phyloP scores from a whole-genome alignment of 2,329 filamentous ascomycete genomes.

The Hirsutella minnesotensis region DNA sequence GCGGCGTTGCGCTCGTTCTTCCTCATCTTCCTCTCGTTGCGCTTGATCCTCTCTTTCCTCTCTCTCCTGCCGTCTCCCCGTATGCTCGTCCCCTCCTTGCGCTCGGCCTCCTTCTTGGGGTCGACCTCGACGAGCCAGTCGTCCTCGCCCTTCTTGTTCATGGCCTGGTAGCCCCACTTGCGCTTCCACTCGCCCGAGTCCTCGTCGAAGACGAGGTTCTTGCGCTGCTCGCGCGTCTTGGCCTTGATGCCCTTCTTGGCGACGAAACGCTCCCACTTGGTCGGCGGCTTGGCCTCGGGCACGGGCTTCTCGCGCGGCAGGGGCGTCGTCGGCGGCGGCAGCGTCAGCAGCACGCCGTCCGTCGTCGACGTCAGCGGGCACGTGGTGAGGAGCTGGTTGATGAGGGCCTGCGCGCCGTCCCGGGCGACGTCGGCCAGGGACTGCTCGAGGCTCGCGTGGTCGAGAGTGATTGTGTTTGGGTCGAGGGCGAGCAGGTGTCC shows the following conservation, averaged over 20 bases:
- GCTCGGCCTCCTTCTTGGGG: conserved; percentile 54
- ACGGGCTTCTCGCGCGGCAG: conserved; percentile 89
- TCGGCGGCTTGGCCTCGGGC: conserved; percentile 68
- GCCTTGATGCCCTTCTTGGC: conserved; percentile 93
- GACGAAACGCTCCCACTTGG: conserved; percentile 94
- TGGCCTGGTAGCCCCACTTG: conserved; percentile 89
- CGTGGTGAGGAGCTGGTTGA: conserved; percentile 89
- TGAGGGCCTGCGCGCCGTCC: conserved; percentile 80
- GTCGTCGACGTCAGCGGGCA: conserved; percentile 63
- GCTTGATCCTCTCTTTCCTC: conserved; percentile 56
- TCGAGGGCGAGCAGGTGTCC: conserved; percentile 76
- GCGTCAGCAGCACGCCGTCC: conserved; percentile 63
- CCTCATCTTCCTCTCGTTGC: conserved; percentile 59
- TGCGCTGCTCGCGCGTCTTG: conserved; percentile 66
- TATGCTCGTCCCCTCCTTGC: conserved; percentile 49
- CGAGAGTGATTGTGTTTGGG: conserved; percentile 63
- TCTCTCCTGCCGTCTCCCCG: conserved; percentile 51
- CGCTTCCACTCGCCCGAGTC: conserved; percentile 77
- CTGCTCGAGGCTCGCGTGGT: conserved; percentile 45
- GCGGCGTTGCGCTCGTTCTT: conserved; percentile 46
- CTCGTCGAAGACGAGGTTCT: conserved; percentile 75
- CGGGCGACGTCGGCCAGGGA: conserved; percentile 65
- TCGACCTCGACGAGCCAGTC: conserved; percentile 93
- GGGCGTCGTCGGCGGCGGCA: conserved; percentile 57
- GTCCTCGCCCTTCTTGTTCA: conserved; percentile 71